phyloP scores from a whole-genome alignment of 768 basidiomycete species.

The Daedalea quercina region DNA sequence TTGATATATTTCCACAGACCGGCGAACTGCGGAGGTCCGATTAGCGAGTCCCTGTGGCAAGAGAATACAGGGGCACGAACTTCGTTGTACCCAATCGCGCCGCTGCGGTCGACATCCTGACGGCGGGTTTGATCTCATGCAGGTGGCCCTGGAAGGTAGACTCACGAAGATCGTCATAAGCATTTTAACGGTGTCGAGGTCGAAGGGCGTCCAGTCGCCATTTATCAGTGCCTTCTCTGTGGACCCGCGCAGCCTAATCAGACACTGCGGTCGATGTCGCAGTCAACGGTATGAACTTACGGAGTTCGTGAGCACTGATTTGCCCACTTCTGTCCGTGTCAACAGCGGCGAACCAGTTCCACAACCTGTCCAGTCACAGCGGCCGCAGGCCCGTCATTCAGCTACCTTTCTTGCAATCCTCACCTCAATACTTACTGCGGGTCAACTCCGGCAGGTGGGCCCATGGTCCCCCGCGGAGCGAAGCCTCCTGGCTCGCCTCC shows the following conservation, averaged over 20 bases:
- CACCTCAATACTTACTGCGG: slow-evolving; percentile 61
- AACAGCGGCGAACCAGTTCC: slow-evolving; percentile 67
- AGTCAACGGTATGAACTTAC: slow-evolving; percentile 38
- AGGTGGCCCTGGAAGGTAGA: slow-evolving; percentile 1
- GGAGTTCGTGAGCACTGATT: slow-evolving; percentile 60
- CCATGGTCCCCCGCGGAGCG: slow-evolving; percentile 20
- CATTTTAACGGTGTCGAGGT: slow-evolving; percentile 81
- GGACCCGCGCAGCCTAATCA: background rate
- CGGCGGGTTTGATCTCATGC: background rate
- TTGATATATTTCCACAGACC: slow-evolving; percentile 83
- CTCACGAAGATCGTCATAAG: slow-evolving; percentile 78
- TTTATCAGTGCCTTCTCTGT: slow-evolving; percentile 43
- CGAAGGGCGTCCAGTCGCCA: slow-evolving; percentile 78
- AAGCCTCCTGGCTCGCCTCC: slow-evolving; percentile 25
- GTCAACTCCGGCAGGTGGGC: slow-evolving; percentile 62
- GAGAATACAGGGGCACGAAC: slow-evolving; percentile 26
- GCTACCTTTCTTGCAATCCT: too few relatives aligned
- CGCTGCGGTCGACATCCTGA: slow-evolving; percentile 66
- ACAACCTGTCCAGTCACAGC: slow-evolving; percentile 40
- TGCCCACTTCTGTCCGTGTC: slow-evolving; percentile 64
- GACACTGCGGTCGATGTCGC: slow-evolving; percentile 20
- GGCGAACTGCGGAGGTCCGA: slow-evolving; percentile 38
- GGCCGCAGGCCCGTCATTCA: too few relatives aligned
- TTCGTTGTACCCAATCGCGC: slow-evolving; percentile 77
- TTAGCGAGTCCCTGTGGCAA: background rate